Evolutionary conservation across 495 filamentous ascomycete species (phyloP).

Genomic region (Penicillium lividum): DNA sequence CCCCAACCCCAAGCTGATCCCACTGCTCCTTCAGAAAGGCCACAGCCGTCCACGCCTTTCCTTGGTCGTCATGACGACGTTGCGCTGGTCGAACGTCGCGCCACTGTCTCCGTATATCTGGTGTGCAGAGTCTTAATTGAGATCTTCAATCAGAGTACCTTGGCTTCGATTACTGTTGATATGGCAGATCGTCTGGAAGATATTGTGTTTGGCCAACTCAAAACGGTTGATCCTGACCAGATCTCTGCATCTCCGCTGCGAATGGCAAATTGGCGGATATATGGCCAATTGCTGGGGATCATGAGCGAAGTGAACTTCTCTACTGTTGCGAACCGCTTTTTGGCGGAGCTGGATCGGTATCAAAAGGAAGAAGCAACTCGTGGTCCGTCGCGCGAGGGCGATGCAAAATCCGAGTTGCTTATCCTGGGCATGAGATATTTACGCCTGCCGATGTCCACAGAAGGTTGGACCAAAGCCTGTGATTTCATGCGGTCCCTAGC

Average conservation of each 20-base stretch:
- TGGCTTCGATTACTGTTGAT: slow-evolving; percentile 77
- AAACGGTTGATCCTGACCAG: slow-evolving; percentile 80
- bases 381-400: slow-evolving; percentile 64
- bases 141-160: slow-evolving; percentile 84
- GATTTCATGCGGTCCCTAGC: slow-evolving; percentile 81
- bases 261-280: slow-evolving; percentile 92
- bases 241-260: slow-evolving; percentile 75
- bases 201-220: slow-evolving; percentile 91
- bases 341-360: slow-evolving; percentile 73
- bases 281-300: slow-evolving; percentile 84
- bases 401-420: slow-evolving; percentile 78
- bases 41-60: slow-evolving; percentile 35
- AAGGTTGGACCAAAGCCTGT: slow-evolving; percentile 82
- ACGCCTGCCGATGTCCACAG: slow-evolving; percentile 65
- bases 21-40: slow-evolving; percentile 27
- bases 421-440: slow-evolving; percentile 90
- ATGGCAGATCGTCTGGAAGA: slow-evolving; percentile 90
- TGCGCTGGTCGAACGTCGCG: slow-evolving; percentile 77
- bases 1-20: slow-evolving; percentile 34
- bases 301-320: slow-evolving; percentile 92
- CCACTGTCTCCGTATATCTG: slow-evolving; percentile 90
- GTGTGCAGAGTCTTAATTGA: slow-evolving; percentile 92
- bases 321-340: slow-evolving; percentile 77
- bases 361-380: slow-evolving; percentile 72
- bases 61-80: slow-evolving; percentile 66